phyloP scores from a whole-genome alignment of 2,329 filamentous ascomycete species.

The Colletotrichum sp. region DNA sequence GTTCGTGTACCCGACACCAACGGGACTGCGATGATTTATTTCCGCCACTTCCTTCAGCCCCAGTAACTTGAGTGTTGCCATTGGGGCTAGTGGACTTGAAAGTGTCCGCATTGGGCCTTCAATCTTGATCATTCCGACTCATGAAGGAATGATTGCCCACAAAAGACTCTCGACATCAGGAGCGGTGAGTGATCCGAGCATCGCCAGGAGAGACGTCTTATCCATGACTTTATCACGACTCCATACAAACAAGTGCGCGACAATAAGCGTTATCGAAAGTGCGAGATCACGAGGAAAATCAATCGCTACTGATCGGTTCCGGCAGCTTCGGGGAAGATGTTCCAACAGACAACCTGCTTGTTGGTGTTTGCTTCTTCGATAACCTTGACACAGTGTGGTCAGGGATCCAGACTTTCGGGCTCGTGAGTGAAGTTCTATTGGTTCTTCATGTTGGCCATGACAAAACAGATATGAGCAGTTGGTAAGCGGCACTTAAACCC shows the following conservation, averaged over 20 bases:
- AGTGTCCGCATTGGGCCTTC: not conserved
- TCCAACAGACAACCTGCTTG: not conserved
- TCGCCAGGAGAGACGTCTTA: not conserved
- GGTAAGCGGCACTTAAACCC: not conserved
- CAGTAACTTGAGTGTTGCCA: not conserved
- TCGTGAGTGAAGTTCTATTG: not conserved
- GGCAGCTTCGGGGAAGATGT: not conserved
- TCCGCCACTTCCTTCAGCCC: not conserved
- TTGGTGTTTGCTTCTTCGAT: not conserved
- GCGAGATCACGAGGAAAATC: not conserved
- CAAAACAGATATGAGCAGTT: not conserved
- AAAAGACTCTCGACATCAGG: not conserved
- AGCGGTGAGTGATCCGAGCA: not conserved
- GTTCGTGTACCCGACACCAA: not conserved
- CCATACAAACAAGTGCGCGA: not conserved
- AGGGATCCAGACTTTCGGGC: not conserved
- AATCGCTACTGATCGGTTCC: not conserved
- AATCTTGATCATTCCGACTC: not conserved
- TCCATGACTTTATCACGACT: not conserved
- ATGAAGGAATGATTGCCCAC: not conserved
- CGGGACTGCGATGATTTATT: not conserved
- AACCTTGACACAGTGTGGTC: not conserved
- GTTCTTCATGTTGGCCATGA: not conserved
- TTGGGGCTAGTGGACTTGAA: not conserved
- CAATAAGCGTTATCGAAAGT: not conserved